phyloP scores from a whole-genome alignment of 192 early-diverging fungal genomes.

The Coemansia sp. region DNA sequence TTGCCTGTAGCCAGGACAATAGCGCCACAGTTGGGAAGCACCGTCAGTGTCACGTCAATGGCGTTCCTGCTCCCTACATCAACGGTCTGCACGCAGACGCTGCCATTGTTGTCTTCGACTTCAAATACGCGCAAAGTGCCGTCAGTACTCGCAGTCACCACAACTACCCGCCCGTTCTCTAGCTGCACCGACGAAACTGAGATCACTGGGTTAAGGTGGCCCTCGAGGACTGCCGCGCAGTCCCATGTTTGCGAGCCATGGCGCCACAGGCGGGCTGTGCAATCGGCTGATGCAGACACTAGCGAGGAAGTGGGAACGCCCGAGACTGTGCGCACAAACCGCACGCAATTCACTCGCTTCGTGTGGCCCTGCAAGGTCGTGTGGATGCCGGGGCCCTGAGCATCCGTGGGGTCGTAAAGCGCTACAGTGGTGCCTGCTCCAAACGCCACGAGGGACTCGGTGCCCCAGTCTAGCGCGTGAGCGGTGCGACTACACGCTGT shows the following conservation, averaged over 20 bases:
- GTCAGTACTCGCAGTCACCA: constrained; percentile 23
- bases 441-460: constrained; percentile 57
- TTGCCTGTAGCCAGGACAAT: constrained; percentile 81
- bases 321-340: constrained; percentile 61
- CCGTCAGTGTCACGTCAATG: constrained; percentile 67
- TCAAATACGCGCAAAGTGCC: constrained; percentile 32
- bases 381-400: constrained; percentile 51
- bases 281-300: constrained; percentile 81
- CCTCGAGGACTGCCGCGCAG: constrained; percentile 67
- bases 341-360: constrained; percentile 75
- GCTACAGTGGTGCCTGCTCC: constrained; percentile 74
- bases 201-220: constrained; percentile 68
- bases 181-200: constrained; percentile 57
- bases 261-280: constrained; percentile 78
- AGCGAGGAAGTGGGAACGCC: constrained; percentile 63
- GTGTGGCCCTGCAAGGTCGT: constrained; percentile 76
- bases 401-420: constrained; percentile 70
- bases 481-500: constrained; percentile 45
- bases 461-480: constrained; percentile 36
- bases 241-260: constrained; percentile 52
- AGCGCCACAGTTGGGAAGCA: constrained; percentile 59
- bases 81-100: constrained; percentile 71
- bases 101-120: constrained; percentile 22
- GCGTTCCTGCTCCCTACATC: constrained; percentile 68
- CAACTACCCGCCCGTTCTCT: constrained; percentile 5